phyloP scores from a whole-genome alignment of 2,329 filamentous ascomycete genomes.

The Microsporum canis region DNA sequence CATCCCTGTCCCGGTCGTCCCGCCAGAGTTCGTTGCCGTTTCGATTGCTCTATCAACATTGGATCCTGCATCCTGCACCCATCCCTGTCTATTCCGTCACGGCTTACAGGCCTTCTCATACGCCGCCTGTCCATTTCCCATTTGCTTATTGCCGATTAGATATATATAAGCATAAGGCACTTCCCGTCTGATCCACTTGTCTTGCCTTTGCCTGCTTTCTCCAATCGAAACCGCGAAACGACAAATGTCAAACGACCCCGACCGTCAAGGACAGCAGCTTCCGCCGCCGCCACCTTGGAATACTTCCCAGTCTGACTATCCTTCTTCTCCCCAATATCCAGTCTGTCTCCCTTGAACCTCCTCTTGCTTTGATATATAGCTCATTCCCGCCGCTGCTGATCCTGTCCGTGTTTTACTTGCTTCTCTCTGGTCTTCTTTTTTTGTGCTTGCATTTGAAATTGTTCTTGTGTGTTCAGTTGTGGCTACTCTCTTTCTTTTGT shows the following conservation, averaged over 20 bases:
- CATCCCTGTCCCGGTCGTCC: conserved; percentile 11
- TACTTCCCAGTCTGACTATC: conserved; percentile 28
- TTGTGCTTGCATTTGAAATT: neutral
- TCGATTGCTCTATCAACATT: neutral
- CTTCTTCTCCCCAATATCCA: conserved; percentile 26
- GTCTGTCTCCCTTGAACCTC: conserved; percentile 13
- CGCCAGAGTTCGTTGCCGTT: conserved; percentile 9
- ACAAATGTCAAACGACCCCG: conserved; percentile 36
- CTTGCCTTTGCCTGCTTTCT: neutral
- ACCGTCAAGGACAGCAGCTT: conserved; percentile 36
- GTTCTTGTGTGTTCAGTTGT: neutral
- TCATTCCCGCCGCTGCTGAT: neutral
- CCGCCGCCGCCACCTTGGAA: conserved; percentile 31
- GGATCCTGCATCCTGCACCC: conserved; percentile 5
- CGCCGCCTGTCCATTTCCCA: neutral
- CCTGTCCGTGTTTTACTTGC: conserved; percentile 5
- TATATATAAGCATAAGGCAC: conserved; percentile 8
- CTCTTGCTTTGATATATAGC: neutral
- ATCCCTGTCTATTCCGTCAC: conserved; percentile 5
- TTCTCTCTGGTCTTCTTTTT: neutral
- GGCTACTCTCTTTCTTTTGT: neutral
- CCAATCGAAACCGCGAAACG: conserved; percentile 7
- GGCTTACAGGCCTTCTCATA: conserved; percentile 1
- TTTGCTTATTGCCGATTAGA: conserved; percentile 6
- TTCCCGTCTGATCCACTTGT: conserved; percentile 1